These are phyloP conservation scores for Oryza nivara DNA, from an alignment of 176 grass and related monocot species.

Conservation along the genomic window DNA sequence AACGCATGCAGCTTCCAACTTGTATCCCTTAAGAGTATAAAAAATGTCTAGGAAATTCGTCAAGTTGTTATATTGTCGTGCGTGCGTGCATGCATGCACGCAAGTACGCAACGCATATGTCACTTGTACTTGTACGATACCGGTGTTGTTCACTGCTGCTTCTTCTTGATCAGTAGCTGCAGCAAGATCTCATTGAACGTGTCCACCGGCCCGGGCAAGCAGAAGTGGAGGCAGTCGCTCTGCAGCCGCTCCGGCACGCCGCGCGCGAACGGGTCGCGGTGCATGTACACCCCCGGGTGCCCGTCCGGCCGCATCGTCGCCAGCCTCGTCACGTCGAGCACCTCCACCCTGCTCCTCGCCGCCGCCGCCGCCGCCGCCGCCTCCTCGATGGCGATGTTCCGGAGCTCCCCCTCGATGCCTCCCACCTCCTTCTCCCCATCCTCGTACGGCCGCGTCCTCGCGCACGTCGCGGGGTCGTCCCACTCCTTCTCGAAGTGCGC, in stretches of 20 bases:
- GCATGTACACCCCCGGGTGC: constrained; percentile 65
- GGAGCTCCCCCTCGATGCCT: constrained; percentile 42
- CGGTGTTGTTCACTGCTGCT: not conserved
- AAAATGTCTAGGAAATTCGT: too few species aligned
- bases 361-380: not conserved
- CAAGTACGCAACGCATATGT: too few species aligned
- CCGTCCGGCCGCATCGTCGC: constrained; percentile 66
- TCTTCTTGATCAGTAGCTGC: constrained; percentile 33
- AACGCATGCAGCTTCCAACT: too few species aligned
- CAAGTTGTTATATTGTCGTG: too few species aligned
- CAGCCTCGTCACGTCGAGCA: constrained; percentile 72
- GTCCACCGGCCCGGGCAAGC: constrained; percentile 66
- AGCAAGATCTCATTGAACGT: constrained; percentile 69
- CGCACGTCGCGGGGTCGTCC: constrained; percentile 52
- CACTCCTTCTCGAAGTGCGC: constrained; percentile 56
- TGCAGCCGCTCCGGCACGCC: constrained; percentile 38
- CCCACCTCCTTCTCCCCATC: constrained; percentile 60
- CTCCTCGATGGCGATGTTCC: constrained; percentile 61
- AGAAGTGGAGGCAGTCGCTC: constrained; percentile 75
- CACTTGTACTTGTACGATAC: too few species aligned
- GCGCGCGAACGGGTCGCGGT: constrained; percentile 48
- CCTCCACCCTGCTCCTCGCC: constrained; percentile 38
- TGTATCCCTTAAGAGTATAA: too few species aligned
- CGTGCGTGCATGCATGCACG: too few species aligned
- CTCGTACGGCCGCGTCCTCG: constrained; percentile 50